phyloP scores from a whole-genome alignment of 208 protist species.

The Novymonas esmeraldas region DNA sequence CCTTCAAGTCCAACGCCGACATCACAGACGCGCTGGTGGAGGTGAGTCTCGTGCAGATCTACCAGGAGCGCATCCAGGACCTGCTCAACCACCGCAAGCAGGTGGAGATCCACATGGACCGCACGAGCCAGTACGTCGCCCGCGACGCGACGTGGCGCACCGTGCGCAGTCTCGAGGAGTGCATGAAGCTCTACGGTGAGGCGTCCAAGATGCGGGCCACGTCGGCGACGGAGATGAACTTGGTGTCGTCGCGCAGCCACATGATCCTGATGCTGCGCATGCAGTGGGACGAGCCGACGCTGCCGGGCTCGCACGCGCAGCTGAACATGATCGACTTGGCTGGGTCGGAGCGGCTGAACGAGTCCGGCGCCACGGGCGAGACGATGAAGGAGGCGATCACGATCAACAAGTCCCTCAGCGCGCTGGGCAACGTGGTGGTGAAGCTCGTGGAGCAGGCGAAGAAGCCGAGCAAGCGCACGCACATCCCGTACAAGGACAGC shows the following conservation, averaged over 20 bases:
- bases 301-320: slow-evolving; percentile 83
- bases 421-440: slow-evolving; percentile 92
- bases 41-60: slow-evolving; percentile 89
- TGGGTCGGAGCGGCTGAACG: slow-evolving; percentile 86
- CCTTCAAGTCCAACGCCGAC: slow-evolving; percentile 60
- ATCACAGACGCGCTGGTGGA: slow-evolving; percentile 77
- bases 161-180: slow-evolving; percentile 65
- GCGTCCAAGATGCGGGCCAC: slow-evolving; percentile 73
- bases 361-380: slow-evolving; percentile 88
- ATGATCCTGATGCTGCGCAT: slow-evolving; percentile 91
- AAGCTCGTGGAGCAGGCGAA: slow-evolving; percentile 91
- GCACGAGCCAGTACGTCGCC: slow-evolving; percentile 85
- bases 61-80: slow-evolving; percentile 92
- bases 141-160: slow-evolving; percentile 79
- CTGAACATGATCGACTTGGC: slow-evolving; percentile 95
- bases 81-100: slow-evolving; percentile 77
- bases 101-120: slow-evolving; percentile 91
- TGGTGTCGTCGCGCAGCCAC: slow-evolving; percentile 90
- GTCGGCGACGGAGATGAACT: slow-evolving; percentile 90
- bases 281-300: slow-evolving; percentile 89
- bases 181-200: slow-evolving; percentile 84
- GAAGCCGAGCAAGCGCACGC: slow-evolving; percentile 68
- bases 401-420: slow-evolving; percentile 95
- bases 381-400: slow-evolving; percentile 91
- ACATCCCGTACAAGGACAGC: slow-evolving; percentile 94